Percentiles rank a stretch among this genome's conserved stretches.
These are phyloP conservation scores for Gossypium sturtianum DNA, from an alignment of 345 rosid genomes.

Conservation along the genomic window DNA sequence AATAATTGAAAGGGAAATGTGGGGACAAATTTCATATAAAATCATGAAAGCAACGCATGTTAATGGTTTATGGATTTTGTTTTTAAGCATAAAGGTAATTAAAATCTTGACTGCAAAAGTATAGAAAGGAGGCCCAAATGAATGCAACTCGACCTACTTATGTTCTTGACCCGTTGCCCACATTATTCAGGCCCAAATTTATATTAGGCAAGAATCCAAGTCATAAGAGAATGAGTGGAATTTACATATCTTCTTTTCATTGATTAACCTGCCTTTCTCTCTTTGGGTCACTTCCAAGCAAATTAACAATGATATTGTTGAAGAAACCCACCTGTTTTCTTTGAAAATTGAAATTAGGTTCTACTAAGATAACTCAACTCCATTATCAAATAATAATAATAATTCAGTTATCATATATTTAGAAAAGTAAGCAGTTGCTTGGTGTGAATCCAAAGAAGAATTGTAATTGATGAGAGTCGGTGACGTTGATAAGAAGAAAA, in stretches of 20 bases:
- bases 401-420: no score
- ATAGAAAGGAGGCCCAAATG: neutral
- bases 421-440: no score
- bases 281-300: conserved; percentile 2
- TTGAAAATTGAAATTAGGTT: neutral
- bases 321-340: neutral
- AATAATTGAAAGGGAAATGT: conserved; percentile 21
- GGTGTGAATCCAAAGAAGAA: no score
- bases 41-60: conserved; percentile 15
- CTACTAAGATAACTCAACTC: no score
- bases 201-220: neutral
- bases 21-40: conserved; percentile 6
- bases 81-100: neutral
- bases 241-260: no score
- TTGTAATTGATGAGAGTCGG: no score
- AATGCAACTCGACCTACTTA: neutral
- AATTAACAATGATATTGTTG: neutral
- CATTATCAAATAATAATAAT: no score
- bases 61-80: neutral
- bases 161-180: neutral
- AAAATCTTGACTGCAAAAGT: neutral
- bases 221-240: neutral
- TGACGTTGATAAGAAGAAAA: neutral
- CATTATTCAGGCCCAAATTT: neutral
- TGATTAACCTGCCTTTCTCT: neutral